These are phyloP conservation scores for Scheffersomyces stambukii DNA, from an alignment of 1,139 yeast genomes.

Conservation along the genomic window DNA sequence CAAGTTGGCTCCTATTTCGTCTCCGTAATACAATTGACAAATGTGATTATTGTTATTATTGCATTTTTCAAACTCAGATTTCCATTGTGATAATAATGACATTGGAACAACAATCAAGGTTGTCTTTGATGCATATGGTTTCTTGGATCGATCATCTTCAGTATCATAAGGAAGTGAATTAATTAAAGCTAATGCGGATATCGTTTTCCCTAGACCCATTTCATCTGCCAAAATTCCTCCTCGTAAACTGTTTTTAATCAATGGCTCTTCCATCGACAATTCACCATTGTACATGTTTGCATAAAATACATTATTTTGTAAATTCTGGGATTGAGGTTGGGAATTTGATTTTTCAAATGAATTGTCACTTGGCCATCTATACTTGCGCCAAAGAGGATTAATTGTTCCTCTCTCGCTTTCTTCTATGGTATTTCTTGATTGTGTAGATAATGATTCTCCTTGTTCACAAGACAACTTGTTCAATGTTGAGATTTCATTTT, in stretches of 20 bases:
- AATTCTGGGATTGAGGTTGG: conserved; percentile 8
- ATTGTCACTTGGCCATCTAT: conserved; percentile 53
- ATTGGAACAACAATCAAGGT: conserved; percentile 87
- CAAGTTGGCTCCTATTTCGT: conserved; percentile 48
- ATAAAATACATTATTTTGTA: conserved; percentile 53
- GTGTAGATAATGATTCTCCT: conserved; percentile 27
- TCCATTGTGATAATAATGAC: conserved; percentile 91
- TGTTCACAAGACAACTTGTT: conserved; percentile 26
- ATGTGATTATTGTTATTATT: conserved; percentile 42
- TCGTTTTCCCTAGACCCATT: conserved; percentile 95
- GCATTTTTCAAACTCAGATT: conserved; percentile 65
- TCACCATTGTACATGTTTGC: conserved; percentile 84
- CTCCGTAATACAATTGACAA: conserved; percentile 72
- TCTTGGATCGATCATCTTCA: conserved; percentile 6
- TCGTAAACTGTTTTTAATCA: conserved; percentile 48
- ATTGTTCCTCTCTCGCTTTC: conserved; percentile 48
- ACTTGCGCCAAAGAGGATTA: conserved; percentile 86
- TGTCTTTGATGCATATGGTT: conserved; percentile 60
- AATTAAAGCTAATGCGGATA: conserved; percentile 72
- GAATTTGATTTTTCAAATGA: too few species aligned
- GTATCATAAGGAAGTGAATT: conserved; percentile 57
- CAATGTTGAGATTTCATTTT: conserved; percentile 46
- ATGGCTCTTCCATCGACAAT: conserved; percentile 64
- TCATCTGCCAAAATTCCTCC: conserved; percentile 98
- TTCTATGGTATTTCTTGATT: conserved; percentile 21